A percentile compares a stretch with the other conserved stretches of the same genome.
Conservation (phyloP, 495 filamentous ascomycete species). For the Penicillium cinerascens region DNA sequence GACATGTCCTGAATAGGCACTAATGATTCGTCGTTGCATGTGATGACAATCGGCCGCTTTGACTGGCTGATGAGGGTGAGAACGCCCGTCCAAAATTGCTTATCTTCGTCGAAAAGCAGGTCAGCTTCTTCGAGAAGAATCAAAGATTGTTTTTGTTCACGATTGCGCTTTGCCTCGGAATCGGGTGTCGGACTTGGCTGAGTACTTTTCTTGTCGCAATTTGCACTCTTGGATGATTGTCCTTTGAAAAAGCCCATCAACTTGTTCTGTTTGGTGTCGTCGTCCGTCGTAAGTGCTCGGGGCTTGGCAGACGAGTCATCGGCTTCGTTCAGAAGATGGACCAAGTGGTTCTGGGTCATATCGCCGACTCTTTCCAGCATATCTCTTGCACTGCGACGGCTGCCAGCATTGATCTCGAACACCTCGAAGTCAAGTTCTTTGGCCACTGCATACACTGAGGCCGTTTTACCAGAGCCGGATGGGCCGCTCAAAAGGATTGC, state of each 20-base stretch:
- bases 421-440: constrained; percentile 93
- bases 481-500: constrained; percentile 86
- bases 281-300: constrained; percentile 12
- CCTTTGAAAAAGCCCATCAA: constrained; percentile 78
- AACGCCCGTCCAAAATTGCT: constrained; percentile 86
- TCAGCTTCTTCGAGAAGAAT: constrained; percentile 96
- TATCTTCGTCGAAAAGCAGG: constrained; percentile 89
- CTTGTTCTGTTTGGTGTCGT: constrained; percentile 69
- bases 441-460: constrained; percentile 88
- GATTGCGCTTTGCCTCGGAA: constrained; percentile 37
- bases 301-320: constrained; percentile 22
- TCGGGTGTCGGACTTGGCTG: constrained; percentile 12
- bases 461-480: constrained; percentile 88
- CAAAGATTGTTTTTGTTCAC: constrained; percentile 83
- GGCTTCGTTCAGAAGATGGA: constrained; percentile 49
- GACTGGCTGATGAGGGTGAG: constrained; percentile 74
- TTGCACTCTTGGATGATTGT: constrained; percentile 27
- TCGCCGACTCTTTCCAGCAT: constrained; percentile 89
- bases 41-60: constrained; percentile 88
- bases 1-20: constrained; percentile 67
- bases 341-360: constrained; percentile 93
- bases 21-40: constrained; percentile 82
- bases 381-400: constrained; percentile 81
- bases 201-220: constrained; percentile 14
- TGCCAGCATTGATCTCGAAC: constrained; percentile 88